These are phyloP conservation scores for Cladophialophora chaetospira DNA, from an alignment of 2,329 filamentous ascomycete genomes.

Conservation along the genomic window DNA sequence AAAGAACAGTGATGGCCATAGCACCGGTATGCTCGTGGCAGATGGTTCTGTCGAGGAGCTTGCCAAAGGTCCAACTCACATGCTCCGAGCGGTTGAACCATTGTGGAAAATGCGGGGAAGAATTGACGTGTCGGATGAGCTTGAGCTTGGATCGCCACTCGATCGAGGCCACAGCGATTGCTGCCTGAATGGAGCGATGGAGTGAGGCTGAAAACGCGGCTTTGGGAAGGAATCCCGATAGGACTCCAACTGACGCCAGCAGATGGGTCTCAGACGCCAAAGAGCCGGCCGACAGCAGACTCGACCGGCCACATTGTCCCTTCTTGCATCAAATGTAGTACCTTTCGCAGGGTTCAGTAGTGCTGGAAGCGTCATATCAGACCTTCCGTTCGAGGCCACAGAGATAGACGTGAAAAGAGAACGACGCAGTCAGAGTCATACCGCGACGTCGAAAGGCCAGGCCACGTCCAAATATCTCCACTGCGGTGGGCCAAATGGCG, in stretches of 20 bases:
- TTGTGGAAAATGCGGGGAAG: background rate
- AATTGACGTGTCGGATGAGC: background rate
- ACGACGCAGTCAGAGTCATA: background rate
- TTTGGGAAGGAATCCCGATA: background rate
- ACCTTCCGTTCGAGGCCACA: no score
- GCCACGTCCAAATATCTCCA: no score
- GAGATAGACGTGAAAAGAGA: background rate
- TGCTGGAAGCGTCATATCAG: background rate
- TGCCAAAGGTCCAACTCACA: no score
- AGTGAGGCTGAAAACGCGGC: slow-evolving; percentile 2
- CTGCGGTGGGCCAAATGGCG: no score
- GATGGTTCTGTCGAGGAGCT: no score
- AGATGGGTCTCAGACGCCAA: background rate
- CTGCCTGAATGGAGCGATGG: background rate
- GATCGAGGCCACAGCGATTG: background rate
- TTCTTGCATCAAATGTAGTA: no score
- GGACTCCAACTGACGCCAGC: background rate
- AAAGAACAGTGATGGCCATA: no score
- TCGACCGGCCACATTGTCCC: no score
- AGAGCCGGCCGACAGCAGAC: background rate
- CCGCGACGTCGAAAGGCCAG: no score
- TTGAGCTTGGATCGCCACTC: background rate
- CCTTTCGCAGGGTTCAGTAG: background rate
- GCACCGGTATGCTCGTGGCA: no score
- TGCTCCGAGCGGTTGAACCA: no score